Base-by-base conservation (phyloP, 2,329 filamentous ascomycete genomes). In the Periconia sp. region DNA sequence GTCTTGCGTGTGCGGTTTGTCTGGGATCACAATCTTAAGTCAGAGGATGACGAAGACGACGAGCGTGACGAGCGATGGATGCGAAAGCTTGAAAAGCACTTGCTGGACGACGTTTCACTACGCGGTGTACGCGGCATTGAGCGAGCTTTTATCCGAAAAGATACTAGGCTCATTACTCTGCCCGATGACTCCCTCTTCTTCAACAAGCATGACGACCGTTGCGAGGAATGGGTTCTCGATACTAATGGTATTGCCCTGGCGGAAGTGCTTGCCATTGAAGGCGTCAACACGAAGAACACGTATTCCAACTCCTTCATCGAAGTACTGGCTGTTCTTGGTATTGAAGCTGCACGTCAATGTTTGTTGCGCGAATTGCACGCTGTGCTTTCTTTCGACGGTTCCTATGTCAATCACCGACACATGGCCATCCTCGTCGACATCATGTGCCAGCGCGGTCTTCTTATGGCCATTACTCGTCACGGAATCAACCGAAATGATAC, bases 401-500 rank as follows among this genome's bases (percentile, higher is more conserved):
- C 94, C 14, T 99, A 99, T 74, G 94, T 99, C 83, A 99, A 99
- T 75, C 92, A 97, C 78, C 92, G 94, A 68, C 94, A 99, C 79
- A 86, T 99, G 79, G 90, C 92, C 45, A 85, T 99, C 35, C 82
- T 99, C 49, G 92, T 95, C 60, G 94, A 99, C 77, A 91, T 99
- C 59, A 99, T 99, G 94, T 97, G 92, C 27, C 92, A 95, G 67
- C 86, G 94, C 67, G 94, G 94, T 62, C 88, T 89, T 66, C 87
- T 99, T 68, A 96, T 96, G 75, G 93, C 94, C 14, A 93, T 99
- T 59, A 99, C 94, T 52, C 90, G 94, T 76, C 94, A 99, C 72
- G 94, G 94, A 78, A 99, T 99, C 80, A 99, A 99, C 80, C 87
- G 94, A 66, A 91, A 93, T 23, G 94, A 99, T 71, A 99, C 95